Evolutionary conservation across 163 green algal genomes (phyloP), one percentile per base, ranked within the genome.

Genomic region (Scenedesmus sp.): DNA sequence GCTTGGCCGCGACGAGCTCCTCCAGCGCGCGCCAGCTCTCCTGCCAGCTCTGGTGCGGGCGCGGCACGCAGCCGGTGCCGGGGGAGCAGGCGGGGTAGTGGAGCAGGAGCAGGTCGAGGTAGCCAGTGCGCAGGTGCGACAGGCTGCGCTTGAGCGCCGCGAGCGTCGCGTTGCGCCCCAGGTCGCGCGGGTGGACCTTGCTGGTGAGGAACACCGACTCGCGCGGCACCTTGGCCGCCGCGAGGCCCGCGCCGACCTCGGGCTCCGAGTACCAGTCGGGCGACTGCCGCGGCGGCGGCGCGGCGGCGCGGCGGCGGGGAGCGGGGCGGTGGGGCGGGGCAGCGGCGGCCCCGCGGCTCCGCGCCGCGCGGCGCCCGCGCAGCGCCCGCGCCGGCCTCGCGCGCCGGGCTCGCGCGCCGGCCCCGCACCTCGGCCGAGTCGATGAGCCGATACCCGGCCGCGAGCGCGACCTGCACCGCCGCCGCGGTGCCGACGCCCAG

Each of bases 261-360:
- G 95, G 91, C 73, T 97, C 91, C 0, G 87, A 77, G 45, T 97
- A 97, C 93, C 93, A 97, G 71, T 96, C 93, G 0, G 76, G 75
- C 1, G 91, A 91, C 88, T 95, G 87, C 42, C 63, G 20, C 26
- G 20, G 29, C 26, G 47, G 33, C 13, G 34, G 60, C 10, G 31
- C 31, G 58, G 50, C 13, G 29, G n/a, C n/a, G n/a, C n/a, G n/a
- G n/a, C n/a, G n/a, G n/a, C n/a, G n/a, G n/a, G n/a, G n/a, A n/a
- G n/a, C n/a, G n/a, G n/a, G n/a, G n/a, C n/a, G n/a, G n/a, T n/a
- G n/a, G n/a, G n/a, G n/a, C n/a, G n/a, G n/a, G n/a, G n/a, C n/a
- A n/a, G n/a, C n/a, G n/a, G n/a, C n/a, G n/a, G n/a, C n/a, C n/a
- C n/a, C n/a, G n/a, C n/a, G n/a, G n/a, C n/a, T n/a, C n/a, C n/a